Evolutionary conservation across 2,329 filamentous ascomycete species (phyloP).

Genomic region (Sclerotinia trifoliorum): DNA sequence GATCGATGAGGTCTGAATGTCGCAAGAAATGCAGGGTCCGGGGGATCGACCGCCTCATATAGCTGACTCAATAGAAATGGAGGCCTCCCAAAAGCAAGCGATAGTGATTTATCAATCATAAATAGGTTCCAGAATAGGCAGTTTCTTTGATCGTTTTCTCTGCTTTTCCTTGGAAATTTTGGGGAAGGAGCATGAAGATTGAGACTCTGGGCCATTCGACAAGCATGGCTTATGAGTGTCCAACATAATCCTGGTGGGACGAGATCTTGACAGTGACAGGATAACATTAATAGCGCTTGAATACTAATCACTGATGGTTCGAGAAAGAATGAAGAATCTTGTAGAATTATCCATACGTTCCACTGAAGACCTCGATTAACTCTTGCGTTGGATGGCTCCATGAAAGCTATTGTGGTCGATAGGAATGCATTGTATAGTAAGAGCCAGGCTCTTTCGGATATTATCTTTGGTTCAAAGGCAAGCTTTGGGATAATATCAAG

Average conservation of each 20-base stretch:
- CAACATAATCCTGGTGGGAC: constrained; percentile 26
- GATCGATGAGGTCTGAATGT: constrained; percentile 15
- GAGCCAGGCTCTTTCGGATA: constrained; percentile 26
- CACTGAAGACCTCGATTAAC: constrained; percentile 25
- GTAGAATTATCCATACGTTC: constrained; percentile 27
- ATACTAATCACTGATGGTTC: constrained; percentile 25
- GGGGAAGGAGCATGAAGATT: constrained; percentile 22
- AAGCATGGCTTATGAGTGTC: constrained; percentile 27
- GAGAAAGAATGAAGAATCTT: constrained; percentile 27
- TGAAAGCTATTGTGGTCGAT: constrained; percentile 20
- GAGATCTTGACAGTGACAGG: constrained; percentile 26
- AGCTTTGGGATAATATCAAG: constrained; percentile 21
- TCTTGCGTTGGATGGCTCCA: constrained; percentile 16
- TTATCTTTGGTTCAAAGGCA: constrained; percentile 24
- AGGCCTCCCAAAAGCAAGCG: constrained; percentile 26
- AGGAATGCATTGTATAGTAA: constrained; percentile 25
- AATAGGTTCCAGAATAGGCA: constrained; percentile 28
- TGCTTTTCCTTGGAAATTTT: constrained; percentile 5
- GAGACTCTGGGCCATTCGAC: constrained; percentile 27
- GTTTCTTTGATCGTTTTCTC: constrained; percentile 20
- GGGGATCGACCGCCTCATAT: constrained; percentile 24
- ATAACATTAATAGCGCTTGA: constrained; percentile 25
- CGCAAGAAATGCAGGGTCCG: constrained; percentile 18
- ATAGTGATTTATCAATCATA: constrained; percentile 25
- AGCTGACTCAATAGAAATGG: constrained; percentile 21